Evolutionary conservation across 2,329 filamentous ascomycete species (phyloP), one percentile per base, ranked within the genome.

Genomic region (Pseudohalonectria lignicola): DNA sequence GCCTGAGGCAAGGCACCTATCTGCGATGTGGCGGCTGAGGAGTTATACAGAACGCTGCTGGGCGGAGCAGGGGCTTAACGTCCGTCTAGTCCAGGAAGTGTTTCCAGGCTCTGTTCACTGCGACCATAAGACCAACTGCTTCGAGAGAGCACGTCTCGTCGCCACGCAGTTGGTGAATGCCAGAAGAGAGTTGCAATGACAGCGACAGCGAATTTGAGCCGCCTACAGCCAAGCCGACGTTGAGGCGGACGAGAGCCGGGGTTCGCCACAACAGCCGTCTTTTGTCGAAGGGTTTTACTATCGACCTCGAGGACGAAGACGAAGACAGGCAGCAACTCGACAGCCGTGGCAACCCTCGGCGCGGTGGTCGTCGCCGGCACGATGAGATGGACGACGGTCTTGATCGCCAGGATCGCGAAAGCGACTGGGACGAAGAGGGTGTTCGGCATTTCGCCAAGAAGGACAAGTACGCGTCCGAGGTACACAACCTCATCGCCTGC

Each of bases 361-460:
- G n/a, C n/a, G n/a, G n/a, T n/a, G n/a, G n/a, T n/a, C n/a, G n/a
- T n/a, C n/a, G n/a, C n/a, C n/a, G n/a, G n/a, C n/a, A n/a, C n/a
- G n/a, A n/a, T n/a, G n/a, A n/a, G n/a, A n/a, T n/a, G n/a, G n/a
- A n/a, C n/a, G n/a, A n/a, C n/a, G n/a, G n/a, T n/a, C n/a, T n/a
- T n/a, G n/a, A n/a, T n/a, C n/a, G n/a, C n/a, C n/a, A n/a, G n/a
- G n/a, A n/a, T n/a, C n/a, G n/a, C n/a, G n/a, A n/a, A n/a, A n/a
- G n/a, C n/a, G n/a, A n/a, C n/a, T n/a, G n/a, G n/a, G n/a, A n/a
- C n/a, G n/a, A n/a, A n/a, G n/a, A n/a, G n/a, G n/a, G n/a, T n/a
- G n/a, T n/a, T n/a, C n/a, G n/a, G 42, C 51, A 53, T 26, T 55
- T 53, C 33, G 35, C 45, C 15, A 53, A 55, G 40, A 47, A 48